phyloP scores from a whole-genome alignment of 495 filamentous ascomycete species.

The Penicillium egyptiacum region DNA sequence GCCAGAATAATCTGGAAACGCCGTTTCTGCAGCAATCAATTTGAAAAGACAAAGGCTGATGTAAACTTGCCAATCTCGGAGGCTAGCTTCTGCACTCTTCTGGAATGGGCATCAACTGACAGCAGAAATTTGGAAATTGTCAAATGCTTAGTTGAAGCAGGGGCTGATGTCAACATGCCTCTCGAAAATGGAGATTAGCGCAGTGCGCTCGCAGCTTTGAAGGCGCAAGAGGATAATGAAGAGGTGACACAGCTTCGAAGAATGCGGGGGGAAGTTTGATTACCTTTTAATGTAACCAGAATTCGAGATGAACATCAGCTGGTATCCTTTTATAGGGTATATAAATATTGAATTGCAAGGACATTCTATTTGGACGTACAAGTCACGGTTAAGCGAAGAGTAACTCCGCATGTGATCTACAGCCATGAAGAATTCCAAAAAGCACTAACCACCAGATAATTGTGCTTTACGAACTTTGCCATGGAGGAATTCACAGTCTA shows the following conservation, averaged over 20 bases:
- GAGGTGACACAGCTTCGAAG: not conserved
- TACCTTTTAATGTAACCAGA: not conserved
- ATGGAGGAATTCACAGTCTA: too few relatives aligned
- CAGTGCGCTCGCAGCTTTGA: not conserved
- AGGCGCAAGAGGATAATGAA: not conserved
- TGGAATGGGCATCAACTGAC: not conserved
- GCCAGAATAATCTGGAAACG: not conserved
- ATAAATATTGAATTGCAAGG: too few relatives aligned
- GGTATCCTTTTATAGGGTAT: too few relatives aligned
- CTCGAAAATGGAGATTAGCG: not conserved
- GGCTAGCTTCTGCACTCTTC: not conserved
- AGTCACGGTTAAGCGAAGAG: too few relatives aligned
- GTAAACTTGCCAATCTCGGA: not conserved
- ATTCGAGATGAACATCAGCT: too few relatives aligned
- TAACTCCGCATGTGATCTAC: too few relatives aligned
- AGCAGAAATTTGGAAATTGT: conserved; percentile 19
- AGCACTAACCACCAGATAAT: too few relatives aligned
- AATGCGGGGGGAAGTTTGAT: not conserved
- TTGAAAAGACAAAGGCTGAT: not conserved
- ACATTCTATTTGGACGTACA: too few relatives aligned
- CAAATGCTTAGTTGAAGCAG: conserved; percentile 26
- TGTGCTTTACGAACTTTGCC: too few relatives aligned
- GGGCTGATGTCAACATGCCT: conserved; percentile 11
- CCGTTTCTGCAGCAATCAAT: not conserved
- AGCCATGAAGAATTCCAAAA: too few relatives aligned